Evolutionary conservation across 805 yeast species (phyloP), one percentile per base, ranked within the genome.

Genomic region (Candida ulmi): DNA sequence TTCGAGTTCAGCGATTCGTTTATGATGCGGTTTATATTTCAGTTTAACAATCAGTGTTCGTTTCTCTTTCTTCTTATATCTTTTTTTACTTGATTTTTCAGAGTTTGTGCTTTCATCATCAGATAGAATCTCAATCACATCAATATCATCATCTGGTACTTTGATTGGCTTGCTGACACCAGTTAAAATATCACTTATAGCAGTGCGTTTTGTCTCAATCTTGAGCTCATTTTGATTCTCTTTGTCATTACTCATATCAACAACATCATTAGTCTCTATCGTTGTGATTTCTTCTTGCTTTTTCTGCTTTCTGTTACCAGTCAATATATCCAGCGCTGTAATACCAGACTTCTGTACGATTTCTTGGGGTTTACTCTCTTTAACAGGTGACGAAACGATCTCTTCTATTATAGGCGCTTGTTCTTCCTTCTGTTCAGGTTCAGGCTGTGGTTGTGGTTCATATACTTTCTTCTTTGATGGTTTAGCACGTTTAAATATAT

Each of bases 1-100:
- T 36, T 54, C 58, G 8, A 55, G 26, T 12, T 47, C 54, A 5
- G 37, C 37, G 8, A 54, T 43, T 21, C 42, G 43, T 24, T 47
- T 34, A 3, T 43, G 37, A 3, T 37, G 47, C 16, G 52, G 42
- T 23, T 47, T 49, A 19, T 51, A 51, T 27, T 48, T 51, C 39
- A 51, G 44, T 3, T 38, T 37, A 4, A 51, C 44, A 3, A 47
- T 35, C 26, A 27, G 25, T 26, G 17, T 11, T 18, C 23, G 21
- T 9, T 33, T 13, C 23, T 16, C 18, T 17, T 27, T 31, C 7
- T 25, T n/a, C 16, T 31, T 30, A 18, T 28, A 36, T 19, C 18
- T 28, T 25, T n/a, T 35, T 17, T 19, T 35, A 11, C 17, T 8
- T 6, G 7, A 7, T 15, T 23, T 26, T 12, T 23, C 16, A 24